These are phyloP conservation scores for Lablab purpureus DNA, from an alignment of 306 rosid species.

Conservation along the genomic window DNA sequence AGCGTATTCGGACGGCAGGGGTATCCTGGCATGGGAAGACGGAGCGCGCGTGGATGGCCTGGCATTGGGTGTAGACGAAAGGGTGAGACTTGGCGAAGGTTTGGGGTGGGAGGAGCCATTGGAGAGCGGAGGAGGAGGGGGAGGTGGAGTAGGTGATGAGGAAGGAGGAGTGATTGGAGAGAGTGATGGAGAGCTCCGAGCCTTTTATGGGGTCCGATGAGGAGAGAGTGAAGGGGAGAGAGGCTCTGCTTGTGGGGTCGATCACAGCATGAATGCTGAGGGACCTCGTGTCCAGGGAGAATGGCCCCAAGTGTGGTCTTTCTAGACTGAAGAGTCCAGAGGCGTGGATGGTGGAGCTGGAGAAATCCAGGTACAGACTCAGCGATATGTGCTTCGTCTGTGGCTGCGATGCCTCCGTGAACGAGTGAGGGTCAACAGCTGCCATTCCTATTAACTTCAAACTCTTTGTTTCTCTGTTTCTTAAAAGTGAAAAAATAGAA, in stretches of 20 bases:
- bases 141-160: slow-evolving; percentile 64
- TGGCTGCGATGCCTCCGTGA: slow-evolving; percentile 73
- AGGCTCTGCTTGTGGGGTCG: slow-evolving; percentile 52
- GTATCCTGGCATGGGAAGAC: slow-evolving; percentile 97
- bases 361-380: slow-evolving; percentile 73
- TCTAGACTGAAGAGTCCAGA: slow-evolving; percentile 69
- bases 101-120: slow-evolving; percentile 85
- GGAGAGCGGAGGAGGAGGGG: slow-evolving; percentile 87
- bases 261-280: slow-evolving; percentile 63
- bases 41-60: slow-evolving; percentile 87
- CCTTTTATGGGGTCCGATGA: slow-evolving; percentile 67
- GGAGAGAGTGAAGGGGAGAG: slow-evolving; percentile 62
- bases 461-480: not conserved
- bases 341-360: slow-evolving; percentile 67
- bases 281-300: slow-evolving; percentile 82
- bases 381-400: slow-evolving; percentile 63
- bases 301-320: slow-evolving; percentile 59
- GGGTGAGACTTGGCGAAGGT: slow-evolving; percentile 75
- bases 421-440: slow-evolving; percentile 89
- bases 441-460: slow-evolving; percentile 50
- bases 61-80: slow-evolving; percentile 92
- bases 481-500: no score
- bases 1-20: slow-evolving; percentile 78
- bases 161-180: slow-evolving; percentile 63
- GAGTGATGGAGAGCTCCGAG: slow-evolving; percentile 61